Evolutionary conservation across 192 early-diverging fungal genomes (phyloP).

Genomic region (Linnemannia elongata): DNA sequence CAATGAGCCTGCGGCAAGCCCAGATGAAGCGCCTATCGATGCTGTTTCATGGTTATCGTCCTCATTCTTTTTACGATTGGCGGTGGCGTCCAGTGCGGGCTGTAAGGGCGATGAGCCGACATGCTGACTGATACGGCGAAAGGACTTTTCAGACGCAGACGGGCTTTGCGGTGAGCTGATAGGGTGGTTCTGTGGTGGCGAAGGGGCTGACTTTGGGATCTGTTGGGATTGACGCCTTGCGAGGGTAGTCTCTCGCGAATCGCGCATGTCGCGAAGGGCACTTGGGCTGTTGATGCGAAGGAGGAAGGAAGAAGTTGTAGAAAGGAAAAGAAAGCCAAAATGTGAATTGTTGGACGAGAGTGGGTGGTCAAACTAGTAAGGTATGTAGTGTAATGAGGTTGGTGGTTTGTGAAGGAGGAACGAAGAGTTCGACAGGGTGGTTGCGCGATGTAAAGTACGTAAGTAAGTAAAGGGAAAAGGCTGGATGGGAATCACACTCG

Average conservation of each 20-base stretch:
- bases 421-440: too few species aligned
- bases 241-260: slow-evolving; percentile 32
- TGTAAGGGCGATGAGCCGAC: slow-evolving; percentile 13
- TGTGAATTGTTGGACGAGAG: too few species aligned
- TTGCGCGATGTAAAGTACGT: too few species aligned
- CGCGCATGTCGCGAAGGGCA: slow-evolving; percentile 18
- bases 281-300: background rate
- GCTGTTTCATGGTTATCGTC: slow-evolving; percentile 11
- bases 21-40: slow-evolving; percentile 22
- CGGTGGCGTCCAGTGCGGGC: slow-evolving; percentile 9
- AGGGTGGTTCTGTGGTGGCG: background rate
- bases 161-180: background rate
- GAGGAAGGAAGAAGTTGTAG: background rate
- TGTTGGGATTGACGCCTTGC: slow-evolving; percentile 42
- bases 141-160: slow-evolving; percentile 13
- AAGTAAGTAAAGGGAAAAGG: too few species aligned
- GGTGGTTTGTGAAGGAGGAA: too few species aligned
- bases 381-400: too few species aligned
- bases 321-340: background rate
- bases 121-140: slow-evolving; percentile 21
- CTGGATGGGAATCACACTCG: too few species aligned
- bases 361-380: too few species aligned
- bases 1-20: background rate
- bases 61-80: slow-evolving; percentile 26
- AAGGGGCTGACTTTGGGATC: slow-evolving; percentile 23